phyloP scores from a whole-genome alignment of 768 basidiomycete genomes.

The Leccinellum luteum region DNA sequence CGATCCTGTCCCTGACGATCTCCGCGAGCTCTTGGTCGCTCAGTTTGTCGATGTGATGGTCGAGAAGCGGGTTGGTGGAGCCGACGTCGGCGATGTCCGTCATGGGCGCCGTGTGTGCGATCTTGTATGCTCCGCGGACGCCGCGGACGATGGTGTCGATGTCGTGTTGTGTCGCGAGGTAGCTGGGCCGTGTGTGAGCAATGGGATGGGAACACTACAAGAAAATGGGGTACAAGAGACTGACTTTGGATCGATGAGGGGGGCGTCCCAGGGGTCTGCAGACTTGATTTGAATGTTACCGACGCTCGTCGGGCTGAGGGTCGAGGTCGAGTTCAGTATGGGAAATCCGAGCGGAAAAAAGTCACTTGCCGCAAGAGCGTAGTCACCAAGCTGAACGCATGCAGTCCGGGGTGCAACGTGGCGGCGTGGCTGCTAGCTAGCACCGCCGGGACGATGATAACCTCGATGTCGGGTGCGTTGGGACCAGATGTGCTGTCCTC shows the following conservation, averaged over 20 bases:
- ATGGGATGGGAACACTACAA: neutral
- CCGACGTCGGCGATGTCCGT: slow-evolving; percentile 34
- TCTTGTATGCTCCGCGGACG: slow-evolving; percentile 36
- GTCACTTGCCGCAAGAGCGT: slow-evolving; percentile 26
- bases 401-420: neutral
- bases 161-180: slow-evolving; percentile 42
- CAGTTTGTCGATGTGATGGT: slow-evolving; percentile 36
- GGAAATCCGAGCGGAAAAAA: neutral
- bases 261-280: slow-evolving; percentile 38
- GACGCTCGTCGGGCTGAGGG: slow-evolving; percentile 41
- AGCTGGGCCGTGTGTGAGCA: slow-evolving; percentile 29
- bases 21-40: slow-evolving; percentile 36
- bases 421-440: neutral
- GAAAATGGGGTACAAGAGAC: slow-evolving; percentile 4
- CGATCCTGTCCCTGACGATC: slow-evolving; percentile 32
- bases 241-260: slow-evolving; percentile 45
- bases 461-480: slow-evolving; percentile 30
- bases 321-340: neutral
- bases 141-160: slow-evolving; percentile 39
- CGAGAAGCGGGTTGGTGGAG: slow-evolving; percentile 29
- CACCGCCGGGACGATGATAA: slow-evolving; percentile 18
- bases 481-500: slow-evolving; percentile 32
- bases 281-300: slow-evolving; percentile 43
- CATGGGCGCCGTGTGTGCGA: slow-evolving; percentile 39
- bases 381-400: slow-evolving; percentile 18